These are phyloP conservation scores for Moricandia moricandioides DNA, from an alignment of 345 rosid genomes.

Conservation along the genomic window DNA sequence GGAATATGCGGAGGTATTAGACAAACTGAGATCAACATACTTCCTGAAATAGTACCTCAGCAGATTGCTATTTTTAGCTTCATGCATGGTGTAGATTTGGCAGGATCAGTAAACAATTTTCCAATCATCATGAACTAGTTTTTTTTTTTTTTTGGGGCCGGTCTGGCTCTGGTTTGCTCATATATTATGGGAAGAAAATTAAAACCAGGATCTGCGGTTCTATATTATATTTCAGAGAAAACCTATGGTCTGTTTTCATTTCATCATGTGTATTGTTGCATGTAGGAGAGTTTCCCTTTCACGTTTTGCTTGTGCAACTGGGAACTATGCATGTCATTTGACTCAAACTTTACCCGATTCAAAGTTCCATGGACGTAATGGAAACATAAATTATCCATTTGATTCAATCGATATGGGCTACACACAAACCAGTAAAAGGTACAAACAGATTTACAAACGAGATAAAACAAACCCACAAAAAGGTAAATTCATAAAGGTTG, in stretches of 20 bases:
- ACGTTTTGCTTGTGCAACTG: no score
- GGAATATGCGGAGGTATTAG: slow-evolving; percentile 59
- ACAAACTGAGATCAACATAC: slow-evolving; percentile 51
- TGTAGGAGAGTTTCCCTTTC: no score
- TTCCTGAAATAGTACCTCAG: slow-evolving; percentile 37
- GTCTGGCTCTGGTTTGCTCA: neutral
- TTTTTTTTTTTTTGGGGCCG: neutral
- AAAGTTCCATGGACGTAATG: no score
- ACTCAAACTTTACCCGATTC: no score
- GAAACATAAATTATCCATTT: no score
- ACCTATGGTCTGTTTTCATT: neutral
- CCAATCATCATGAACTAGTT: neutral
- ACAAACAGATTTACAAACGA: no score
- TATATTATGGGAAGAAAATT: neutral
- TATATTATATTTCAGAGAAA: neutral
- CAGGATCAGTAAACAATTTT: neutral
- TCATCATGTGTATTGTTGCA: neutral
- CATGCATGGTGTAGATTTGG: slow-evolving; percentile 10
- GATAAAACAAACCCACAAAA: no score
- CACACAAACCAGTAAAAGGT: no score
- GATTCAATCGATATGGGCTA: no score
- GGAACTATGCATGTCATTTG: no score
- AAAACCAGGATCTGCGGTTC: neutral
- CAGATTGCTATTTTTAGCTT: neutral
- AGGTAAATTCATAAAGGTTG: no score